Conservation (phyloP, 2,329 filamentous ascomycete genomes). For the Diaporthe australafricana region DNA sequence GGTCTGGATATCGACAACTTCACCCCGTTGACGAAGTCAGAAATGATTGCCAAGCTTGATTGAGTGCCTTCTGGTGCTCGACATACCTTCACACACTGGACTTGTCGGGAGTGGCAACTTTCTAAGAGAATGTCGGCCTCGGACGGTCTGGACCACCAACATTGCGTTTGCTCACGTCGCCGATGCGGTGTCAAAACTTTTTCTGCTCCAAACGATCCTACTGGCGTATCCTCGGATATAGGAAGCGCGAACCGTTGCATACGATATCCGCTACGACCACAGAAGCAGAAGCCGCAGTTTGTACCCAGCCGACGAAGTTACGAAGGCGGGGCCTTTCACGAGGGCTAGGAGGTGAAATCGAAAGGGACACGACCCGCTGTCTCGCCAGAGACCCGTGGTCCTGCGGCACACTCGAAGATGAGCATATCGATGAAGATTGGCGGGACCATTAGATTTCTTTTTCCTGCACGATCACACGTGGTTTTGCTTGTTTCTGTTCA, state of each 20-base stretch:
- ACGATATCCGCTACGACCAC: slow-evolving; percentile 30
- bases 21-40: slow-evolving; percentile 88
- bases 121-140: slow-evolving; percentile 13
- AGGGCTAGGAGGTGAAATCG: slow-evolving; percentile 26
- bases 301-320: slow-evolving; percentile 29
- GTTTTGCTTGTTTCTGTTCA: slow-evolving; percentile 45
- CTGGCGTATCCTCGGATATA: slow-evolving; percentile 31
- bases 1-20: slow-evolving; percentile 96
- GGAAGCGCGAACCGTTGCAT: slow-evolving; percentile 30
- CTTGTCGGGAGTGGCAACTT: slow-evolving; percentile 33
- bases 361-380: slow-evolving; percentile 14
- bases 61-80: slow-evolving; percentile 63
- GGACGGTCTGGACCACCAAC: slow-evolving; percentile 22
- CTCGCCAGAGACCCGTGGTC: slow-evolving; percentile 11
- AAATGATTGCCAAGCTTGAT: slow-evolving; percentile 98
- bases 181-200: slow-evolving; percentile 21
- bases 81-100: slow-evolving; percentile 31
- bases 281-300: slow-evolving; percentile 32
- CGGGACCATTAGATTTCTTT: slow-evolving; percentile 39
- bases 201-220: slow-evolving; percentile 31
- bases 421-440: slow-evolving; percentile 49
- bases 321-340: slow-evolving; percentile 18
- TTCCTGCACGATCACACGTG: slow-evolving; percentile 42
- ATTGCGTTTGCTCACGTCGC: slow-evolving; percentile 34
- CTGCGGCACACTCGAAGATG: slow-evolving; percentile 25